Base-by-base conservation (phyloP, 768 basidiomycete species). In the Kwoniella bestiolae region DNA sequence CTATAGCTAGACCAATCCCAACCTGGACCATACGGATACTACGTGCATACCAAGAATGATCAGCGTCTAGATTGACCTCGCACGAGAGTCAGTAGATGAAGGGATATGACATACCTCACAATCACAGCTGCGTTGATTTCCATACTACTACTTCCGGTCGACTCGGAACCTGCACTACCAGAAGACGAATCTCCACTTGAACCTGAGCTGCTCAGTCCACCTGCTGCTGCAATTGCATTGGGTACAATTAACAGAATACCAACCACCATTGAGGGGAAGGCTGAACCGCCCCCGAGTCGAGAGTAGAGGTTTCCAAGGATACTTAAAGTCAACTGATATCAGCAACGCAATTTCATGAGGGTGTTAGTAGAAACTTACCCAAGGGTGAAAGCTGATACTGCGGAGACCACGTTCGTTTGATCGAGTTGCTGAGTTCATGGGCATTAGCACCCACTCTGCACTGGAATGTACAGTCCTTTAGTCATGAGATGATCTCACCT, bases 191-290 rank as follows among this genome's bases (percentile, higher is more conserved):
- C 56, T 14, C 26, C 55, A 25, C 58, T 60, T n/a, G 66, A 59
- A 14, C 38, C 57, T 9, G 45, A 49, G 29, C 41, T 46, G 23
- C 59, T 63, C 31, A 65, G 45, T 51, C 74, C 64, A 56, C 75
- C 75, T 14, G 75, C 75, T 3, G 75, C 75, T 7, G 75, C 75
- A 26, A 77, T 74, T 3, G 70, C 69, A 46, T 77, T 77, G 14
- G 75, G 75, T 5, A 77, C 75, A 3, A 63, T 50, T 8, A 77
- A 56, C 2, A 77, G 60, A 14, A 77, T 74, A 46, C 75, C 75
- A n/a, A 73, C 73, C 2, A 75, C 75, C 75, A 76, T 74, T 18
- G 68, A 72, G 4, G 75, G 72, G 66, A 74, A 77, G 8, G 72
- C 75, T n/a, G 74, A 76, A 26, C 74, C 74, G 12, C 72, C 72